These are phyloP conservation scores for Striga hermonthica DNA, from an alignment of 305 asterid species.

Conservation along the genomic window DNA sequence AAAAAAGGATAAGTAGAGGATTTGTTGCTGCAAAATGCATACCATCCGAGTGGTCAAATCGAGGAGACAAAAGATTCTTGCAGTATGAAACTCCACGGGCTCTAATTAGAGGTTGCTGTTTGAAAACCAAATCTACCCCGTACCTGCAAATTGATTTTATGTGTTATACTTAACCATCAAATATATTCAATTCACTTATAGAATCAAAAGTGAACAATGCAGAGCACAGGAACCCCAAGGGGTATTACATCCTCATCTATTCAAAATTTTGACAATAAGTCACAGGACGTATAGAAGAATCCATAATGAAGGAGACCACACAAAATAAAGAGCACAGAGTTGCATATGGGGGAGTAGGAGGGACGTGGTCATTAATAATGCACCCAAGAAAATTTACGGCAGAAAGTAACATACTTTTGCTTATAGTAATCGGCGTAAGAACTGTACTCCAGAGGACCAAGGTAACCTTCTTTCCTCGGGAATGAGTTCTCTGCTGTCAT, in stretches of 20 bases:
- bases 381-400: constrained; percentile 22
- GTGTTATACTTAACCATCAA: constrained; percentile 38
- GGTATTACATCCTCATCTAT: background rate
- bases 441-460: constrained; percentile 96
- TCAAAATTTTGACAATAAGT: background rate
- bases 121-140: constrained; percentile 80
- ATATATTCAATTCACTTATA: constrained; percentile 25
- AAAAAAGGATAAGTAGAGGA: constrained; percentile 23
- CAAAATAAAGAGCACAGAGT: background rate
- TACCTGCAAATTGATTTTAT: constrained; percentile 54
- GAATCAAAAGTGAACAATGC: background rate
- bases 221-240: constrained; percentile 31
- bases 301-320: constrained; percentile 17
- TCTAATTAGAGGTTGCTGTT: constrained; percentile 84
- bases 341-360: constrained; percentile 20
- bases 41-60: constrained; percentile 95
- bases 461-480: constrained; percentile 99
- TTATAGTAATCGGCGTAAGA: constrained; percentile 97
- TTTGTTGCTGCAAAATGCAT: constrained; percentile 30
- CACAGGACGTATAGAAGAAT: no score
- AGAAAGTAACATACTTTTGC: constrained; percentile 67
- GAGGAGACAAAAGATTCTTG: constrained; percentile 94
- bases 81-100: constrained; percentile 99
- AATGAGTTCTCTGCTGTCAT: constrained; percentile 97
- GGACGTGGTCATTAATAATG: background rate